Conservation (phyloP, 2,329 filamentous ascomycete genomes). For the Ophiostoma quercus region DNA sequence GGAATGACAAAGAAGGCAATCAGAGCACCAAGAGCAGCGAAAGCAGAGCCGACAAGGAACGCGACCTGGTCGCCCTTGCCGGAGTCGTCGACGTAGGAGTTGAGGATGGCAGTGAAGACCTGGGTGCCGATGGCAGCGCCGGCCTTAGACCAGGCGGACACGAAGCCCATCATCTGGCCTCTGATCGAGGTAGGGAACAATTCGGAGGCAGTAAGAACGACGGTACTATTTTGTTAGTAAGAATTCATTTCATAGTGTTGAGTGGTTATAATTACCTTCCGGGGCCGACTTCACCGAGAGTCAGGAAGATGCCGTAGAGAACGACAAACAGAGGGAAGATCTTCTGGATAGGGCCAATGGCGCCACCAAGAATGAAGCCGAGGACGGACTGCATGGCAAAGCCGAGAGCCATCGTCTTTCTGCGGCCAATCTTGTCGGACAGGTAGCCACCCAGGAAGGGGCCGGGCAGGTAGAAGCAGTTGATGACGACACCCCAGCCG, state of each 20-base stretch:
- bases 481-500: conserved; percentile 45
- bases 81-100: background rate
- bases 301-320: conserved; percentile 47
- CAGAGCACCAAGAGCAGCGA: background rate
- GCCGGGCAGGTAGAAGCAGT: conserved; percentile 48
- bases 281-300: conserved; percentile 48
- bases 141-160: conserved; percentile 12
- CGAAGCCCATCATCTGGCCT: conserved; percentile 16
- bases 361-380: conserved; percentile 48
- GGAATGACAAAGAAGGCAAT: conserved; percentile 12
- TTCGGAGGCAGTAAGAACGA: conserved; percentile 12
- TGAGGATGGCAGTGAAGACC: conserved; percentile 13
- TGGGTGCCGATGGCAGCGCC: conserved; percentile 14
- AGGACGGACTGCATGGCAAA: conserved; percentile 43
- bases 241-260: background rate
- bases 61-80: conserved; percentile 15
- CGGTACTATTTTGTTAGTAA: background rate
- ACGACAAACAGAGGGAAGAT: conserved; percentile 48
- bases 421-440: conserved; percentile 46
- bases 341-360: conserved; percentile 40
- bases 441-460: conserved; percentile 45
- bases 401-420: conserved; percentile 48
- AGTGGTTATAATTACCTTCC: conserved; percentile 26
- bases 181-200: conserved; percentile 14
- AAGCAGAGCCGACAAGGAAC: conserved; percentile 10